Evolutionary conservation across 2,329 filamentous ascomycete genomes (phyloP).

Genomic region (Penicillium sclerotiorum): DNA sequence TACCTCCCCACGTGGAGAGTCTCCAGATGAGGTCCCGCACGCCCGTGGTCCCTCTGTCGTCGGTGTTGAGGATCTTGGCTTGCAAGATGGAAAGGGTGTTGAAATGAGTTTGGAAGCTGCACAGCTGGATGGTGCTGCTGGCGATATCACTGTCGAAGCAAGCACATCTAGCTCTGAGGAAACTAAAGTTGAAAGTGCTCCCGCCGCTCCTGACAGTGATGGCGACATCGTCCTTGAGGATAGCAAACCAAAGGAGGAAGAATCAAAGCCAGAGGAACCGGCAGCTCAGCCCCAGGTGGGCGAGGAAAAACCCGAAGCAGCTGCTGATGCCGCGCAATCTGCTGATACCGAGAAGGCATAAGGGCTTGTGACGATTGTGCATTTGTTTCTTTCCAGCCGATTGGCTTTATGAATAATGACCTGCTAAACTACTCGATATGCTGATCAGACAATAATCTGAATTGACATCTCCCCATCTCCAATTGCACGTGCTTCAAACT

Average conservation of each 20-base stretch:
- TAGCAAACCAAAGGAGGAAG: slow-evolving; percentile 23
- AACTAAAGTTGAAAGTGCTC: slow-evolving; percentile 11
- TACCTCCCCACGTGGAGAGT: slow-evolving; percentile 46
- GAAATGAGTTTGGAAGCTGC: slow-evolving; percentile 39
- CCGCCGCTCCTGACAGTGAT: slow-evolving; percentile 28
- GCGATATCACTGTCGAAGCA: slow-evolving; percentile 14
- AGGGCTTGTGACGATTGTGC: slow-evolving; percentile 1
- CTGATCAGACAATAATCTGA: slow-evolving; percentile 4
- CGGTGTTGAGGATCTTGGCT: slow-evolving; percentile 82
- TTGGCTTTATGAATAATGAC: slow-evolving; percentile 28
- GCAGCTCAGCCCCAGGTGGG: slow-evolving; percentile 5
- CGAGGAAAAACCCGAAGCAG: slow-evolving; percentile 6
- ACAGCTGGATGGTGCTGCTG: slow-evolving; percentile 7
- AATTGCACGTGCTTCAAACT: not conserved
- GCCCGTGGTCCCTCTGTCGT: slow-evolving; percentile 83
- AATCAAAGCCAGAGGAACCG: slow-evolving; percentile 14
- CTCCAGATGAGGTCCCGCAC: slow-evolving; percentile 69
- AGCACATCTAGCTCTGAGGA: not conserved
- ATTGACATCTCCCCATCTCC: not conserved
- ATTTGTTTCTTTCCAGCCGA: slow-evolving; percentile 11
- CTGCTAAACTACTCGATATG: slow-evolving; percentile 18
- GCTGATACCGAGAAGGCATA: slow-evolving; percentile 15
- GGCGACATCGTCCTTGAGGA: slow-evolving; percentile 45
- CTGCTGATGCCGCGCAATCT: slow-evolving; percentile 9
- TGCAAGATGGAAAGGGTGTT: slow-evolving; percentile 61